phyloP scores from a whole-genome alignment of 2,329 filamentous ascomycete genomes.

The Colletotrichum euphorbiae region DNA sequence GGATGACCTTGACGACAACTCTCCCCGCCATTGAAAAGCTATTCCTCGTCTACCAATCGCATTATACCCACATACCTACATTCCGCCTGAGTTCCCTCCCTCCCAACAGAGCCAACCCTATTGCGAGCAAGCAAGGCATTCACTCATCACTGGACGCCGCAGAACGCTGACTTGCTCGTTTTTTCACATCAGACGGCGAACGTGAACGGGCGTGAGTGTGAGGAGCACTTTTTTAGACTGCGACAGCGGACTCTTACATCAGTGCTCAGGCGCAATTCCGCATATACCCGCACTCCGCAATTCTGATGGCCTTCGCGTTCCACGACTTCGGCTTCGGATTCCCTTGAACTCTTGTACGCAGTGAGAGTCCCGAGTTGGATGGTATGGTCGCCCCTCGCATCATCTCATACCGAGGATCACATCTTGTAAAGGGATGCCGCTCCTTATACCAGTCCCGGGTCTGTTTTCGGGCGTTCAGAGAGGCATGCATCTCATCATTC shows the following conservation, averaged over 20 bases:
- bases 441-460: conserved; percentile 23
- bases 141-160: conserved; percentile 15
- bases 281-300: conserved; percentile 39
- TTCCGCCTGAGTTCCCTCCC: conserved; percentile 11
- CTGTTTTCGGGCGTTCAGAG: conserved; percentile 8
- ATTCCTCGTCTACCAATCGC: conserved; percentile 15
- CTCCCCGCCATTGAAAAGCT: conserved; percentile 33
- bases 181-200: conserved; percentile 50
- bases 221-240: conserved; percentile 22
- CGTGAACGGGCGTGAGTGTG: conserved; percentile 47
- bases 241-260: conserved; percentile 27
- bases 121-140: conserved; percentile 18
- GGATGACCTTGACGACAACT: conserved; percentile 42
- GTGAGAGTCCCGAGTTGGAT: not conserved
- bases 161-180: conserved; percentile 41
- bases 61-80: conserved; percentile 30
- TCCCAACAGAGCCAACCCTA: conserved; percentile 8
- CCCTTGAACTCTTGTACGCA: not conserved
- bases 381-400: not conserved
- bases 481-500: conserved; percentile 24
- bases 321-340: conserved; percentile 15
- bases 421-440: conserved; percentile 15
- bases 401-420: conserved; percentile 9
- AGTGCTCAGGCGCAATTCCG: conserved; percentile 17
- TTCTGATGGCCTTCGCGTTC: conserved; percentile 3